Base-by-base conservation (phyloP, 495 filamentous ascomycete species). In the Lophiostoma macrostomum region DNA sequence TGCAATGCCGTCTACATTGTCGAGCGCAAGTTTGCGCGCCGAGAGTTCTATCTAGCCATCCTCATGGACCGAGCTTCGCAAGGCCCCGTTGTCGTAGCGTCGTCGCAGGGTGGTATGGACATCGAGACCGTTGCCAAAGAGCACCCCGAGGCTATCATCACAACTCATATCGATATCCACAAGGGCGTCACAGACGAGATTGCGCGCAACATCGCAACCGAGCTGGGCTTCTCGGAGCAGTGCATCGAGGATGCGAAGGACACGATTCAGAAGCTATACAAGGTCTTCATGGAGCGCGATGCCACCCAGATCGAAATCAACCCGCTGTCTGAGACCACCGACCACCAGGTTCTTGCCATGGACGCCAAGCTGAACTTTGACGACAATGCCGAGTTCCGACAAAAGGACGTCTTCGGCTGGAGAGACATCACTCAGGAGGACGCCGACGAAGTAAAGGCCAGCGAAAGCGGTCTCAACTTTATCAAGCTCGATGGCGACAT, bases 401-500 rank as follows among this genome's bases (percentile, higher is more conserved):
- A 98, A 74, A 84, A 95, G 77, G 93, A 97, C 67, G 75, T 96
- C 50, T 98, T 97, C 75, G 75, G 77, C 42, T 95, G 86, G 88
- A 83, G 93, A 68, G 93, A 98, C 69, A 85, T 82, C 65, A 83
- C 88, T 32, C 93, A 98, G 75, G 93, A 98, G 76, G 93, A 98
- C 71, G 71, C 91, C 34, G 91, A 98, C 68, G 93, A 98, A 76
- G 91, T 98, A 67, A 91, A 88, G 74, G 93, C 93, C 65, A 90
- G 88, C 59, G 81, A 95, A 79, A 85, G 77, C 63, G 91, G 90
- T 48, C 78, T 98, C 47, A 98, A 98, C 81, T 98, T 98, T 78
- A 98, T 98, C 80, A 98, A 98, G 80, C 85, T 98, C 36, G 94
- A 96, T 71, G 93, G 93, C 69, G 93, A 98, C 71, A 98, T 98